A percentile compares a stretch with the other conserved stretches of the same genome.
Evolutionary conservation across 768 basidiomycete species (phyloP).

Genomic region (Rhodotorula toruloides): DNA sequence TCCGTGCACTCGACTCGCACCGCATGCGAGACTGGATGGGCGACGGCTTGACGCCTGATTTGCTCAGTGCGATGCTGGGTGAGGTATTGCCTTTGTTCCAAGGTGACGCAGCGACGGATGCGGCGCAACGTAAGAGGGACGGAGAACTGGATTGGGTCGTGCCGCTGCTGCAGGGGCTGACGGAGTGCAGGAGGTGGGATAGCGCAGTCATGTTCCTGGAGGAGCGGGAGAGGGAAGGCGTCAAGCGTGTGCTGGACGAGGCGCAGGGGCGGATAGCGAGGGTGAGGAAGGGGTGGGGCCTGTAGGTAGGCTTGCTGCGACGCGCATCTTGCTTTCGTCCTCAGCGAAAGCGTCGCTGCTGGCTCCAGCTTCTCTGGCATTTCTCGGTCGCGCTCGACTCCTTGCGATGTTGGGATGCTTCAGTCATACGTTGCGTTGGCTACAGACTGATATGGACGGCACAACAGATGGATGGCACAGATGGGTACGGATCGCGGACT

Average conservation of each 20-base stretch:
- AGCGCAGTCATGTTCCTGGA: slow-evolving; percentile 12
- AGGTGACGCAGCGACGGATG: neutral
- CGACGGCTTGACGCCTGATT: slow-evolving; percentile 12
- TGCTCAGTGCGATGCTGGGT: slow-evolving; percentile 7
- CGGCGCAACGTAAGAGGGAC: no score
- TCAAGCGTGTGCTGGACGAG: neutral
- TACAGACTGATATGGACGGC: neutral
- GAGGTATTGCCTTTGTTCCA: neutral
- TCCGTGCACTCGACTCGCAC: slow-evolving; percentile 2
- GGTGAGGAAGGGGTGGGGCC: neutral
- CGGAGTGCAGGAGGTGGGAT: slow-evolving; percentile 12
- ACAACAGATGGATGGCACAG: neutral
- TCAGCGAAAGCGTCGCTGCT: no score
- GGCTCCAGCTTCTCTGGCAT: no score
- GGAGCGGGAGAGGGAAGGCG: slow-evolving; percentile 2
- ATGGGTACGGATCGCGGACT: neutral
- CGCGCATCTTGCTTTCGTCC: no score
- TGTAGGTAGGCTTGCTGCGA: no score
- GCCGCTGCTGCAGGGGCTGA: slow-evolving; percentile 1
- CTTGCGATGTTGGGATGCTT: no score
- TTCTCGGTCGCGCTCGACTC: no score
- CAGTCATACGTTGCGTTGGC: neutral
- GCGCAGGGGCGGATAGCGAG: neutral
- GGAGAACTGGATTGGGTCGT: neutral
- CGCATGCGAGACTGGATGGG: neutral